Conservation (phyloP, 352 stramenopile species). For the Phytophthora europaea region DNA sequence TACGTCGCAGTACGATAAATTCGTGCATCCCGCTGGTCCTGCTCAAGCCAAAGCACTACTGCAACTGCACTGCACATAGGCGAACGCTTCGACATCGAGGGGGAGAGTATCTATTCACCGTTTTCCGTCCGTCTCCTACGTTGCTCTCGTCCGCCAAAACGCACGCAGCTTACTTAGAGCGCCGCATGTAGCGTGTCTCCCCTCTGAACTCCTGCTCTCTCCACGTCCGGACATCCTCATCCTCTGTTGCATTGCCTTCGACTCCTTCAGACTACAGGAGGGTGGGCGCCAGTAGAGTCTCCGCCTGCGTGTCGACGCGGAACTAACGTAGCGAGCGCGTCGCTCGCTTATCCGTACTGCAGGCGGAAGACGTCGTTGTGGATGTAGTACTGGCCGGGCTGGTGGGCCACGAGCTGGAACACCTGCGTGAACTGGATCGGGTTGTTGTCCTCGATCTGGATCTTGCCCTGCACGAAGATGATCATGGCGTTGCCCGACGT, state of each 20-base stretch:
- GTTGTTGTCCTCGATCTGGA: slow-evolving; percentile 95
- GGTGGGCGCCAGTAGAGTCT: slow-evolving; percentile 4
- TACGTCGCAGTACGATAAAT: slow-evolving; percentile 22
- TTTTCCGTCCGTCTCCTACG: slow-evolving; percentile 39
- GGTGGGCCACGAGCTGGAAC: slow-evolving; percentile 96
- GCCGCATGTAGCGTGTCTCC: slow-evolving; percentile 33
- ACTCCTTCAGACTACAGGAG: slow-evolving; percentile 14
- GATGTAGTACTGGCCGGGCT: slow-evolving; percentile 96
- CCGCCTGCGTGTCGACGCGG: slow-evolving; percentile 5
- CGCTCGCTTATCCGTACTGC: slow-evolving; percentile 93
- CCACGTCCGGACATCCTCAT: slow-evolving; percentile 12
- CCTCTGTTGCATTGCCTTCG: slow-evolving; percentile 6
- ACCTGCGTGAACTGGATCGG: slow-evolving; percentile 98
- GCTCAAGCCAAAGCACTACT: slow-evolving; percentile 6
- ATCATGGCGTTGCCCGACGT: slow-evolving; percentile 93
- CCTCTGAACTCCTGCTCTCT: slow-evolving; percentile 7
- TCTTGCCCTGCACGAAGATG: slow-evolving; percentile 96
- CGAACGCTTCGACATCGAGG: slow-evolving; percentile 11
- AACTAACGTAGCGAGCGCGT: slow-evolving; percentile 21
- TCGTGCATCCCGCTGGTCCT: slow-evolving; percentile 4
- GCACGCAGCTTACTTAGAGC: slow-evolving; percentile 22
- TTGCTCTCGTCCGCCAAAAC: slow-evolving; percentile 12
- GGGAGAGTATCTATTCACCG: slow-evolving; percentile 47
- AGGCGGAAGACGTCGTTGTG: slow-evolving; percentile 98
- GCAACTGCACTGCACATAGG: slow-evolving; percentile 13